Evolutionary conservation across 805 yeast genomes (phyloP).

Genomic region (Lipomyces oligophaga): DNA sequence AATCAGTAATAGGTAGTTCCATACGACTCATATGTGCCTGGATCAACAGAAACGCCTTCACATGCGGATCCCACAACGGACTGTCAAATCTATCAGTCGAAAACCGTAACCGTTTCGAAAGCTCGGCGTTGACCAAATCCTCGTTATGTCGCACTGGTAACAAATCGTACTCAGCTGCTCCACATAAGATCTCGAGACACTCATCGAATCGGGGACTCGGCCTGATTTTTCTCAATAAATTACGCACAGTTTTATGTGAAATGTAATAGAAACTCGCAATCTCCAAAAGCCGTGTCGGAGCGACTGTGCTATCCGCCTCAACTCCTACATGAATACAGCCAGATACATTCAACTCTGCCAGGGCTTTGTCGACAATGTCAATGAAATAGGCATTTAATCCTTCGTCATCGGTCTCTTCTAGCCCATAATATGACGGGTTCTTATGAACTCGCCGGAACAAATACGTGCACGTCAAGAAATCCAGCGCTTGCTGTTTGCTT

Average conservation of each 20-base stretch:
- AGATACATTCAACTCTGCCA: slow-evolving; percentile 65
- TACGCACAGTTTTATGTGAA: slow-evolving; percentile 83
- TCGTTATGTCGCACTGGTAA: slow-evolving; percentile 90
- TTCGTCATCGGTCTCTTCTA: slow-evolving; percentile 57
- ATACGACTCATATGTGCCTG: slow-evolving; percentile 69
- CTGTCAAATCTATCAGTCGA: slow-evolving; percentile 41
- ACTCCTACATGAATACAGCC: slow-evolving; percentile 62
- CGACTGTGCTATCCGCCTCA: slow-evolving; percentile 42
- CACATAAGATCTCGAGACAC: slow-evolving; percentile 58
- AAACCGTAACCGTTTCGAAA: slow-evolving; percentile 70
- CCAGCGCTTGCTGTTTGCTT: slow-evolving; percentile 65
- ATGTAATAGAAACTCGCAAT: slow-evolving; percentile 89
- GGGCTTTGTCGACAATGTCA: slow-evolving; percentile 59
- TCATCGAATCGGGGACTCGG: slow-evolving; percentile 51
- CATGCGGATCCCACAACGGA: slow-evolving; percentile 83
- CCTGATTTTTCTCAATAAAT: slow-evolving; percentile 52
- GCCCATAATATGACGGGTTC: slow-evolving; percentile 72
- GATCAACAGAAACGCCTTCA: slow-evolving; percentile 65
- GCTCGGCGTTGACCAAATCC: slow-evolving; percentile 77
- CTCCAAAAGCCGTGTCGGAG: slow-evolving; percentile 74
- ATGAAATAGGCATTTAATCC: slow-evolving; percentile 38
- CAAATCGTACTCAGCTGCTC: slow-evolving; percentile 78
- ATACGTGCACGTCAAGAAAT: slow-evolving; percentile 73
- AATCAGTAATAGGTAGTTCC: slow-evolving; percentile 91
- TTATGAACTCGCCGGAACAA: slow-evolving; percentile 69